Conservation (phyloP, 345 rosid species). For the Lepidium africanum region DNA sequence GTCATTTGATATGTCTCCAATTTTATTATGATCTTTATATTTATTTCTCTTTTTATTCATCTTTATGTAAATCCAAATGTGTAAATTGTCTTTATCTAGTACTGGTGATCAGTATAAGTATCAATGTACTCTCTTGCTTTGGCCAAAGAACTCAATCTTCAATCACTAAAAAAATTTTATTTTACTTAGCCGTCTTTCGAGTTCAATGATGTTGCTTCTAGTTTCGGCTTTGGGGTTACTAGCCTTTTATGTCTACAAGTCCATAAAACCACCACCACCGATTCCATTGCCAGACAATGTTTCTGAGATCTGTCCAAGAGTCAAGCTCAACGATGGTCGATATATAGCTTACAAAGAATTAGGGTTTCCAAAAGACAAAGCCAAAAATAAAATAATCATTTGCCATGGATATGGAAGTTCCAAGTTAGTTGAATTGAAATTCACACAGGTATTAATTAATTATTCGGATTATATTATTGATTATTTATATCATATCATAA, state of each 20-base stretch:
- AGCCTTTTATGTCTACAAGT: conserved; percentile 38
- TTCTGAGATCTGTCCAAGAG: conserved; percentile 49
- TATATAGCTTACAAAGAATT: conserved; percentile 64
- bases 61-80: neutral
- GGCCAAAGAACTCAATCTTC: neutral
- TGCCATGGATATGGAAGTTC: conserved; percentile 55
- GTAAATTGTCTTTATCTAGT: neutral
- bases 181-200: neutral
- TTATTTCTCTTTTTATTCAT: neutral
- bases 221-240: conserved; percentile 37
- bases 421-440: conserved; percentile 46
- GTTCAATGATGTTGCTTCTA: conserved; percentile 17
- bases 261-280: conserved; percentile 53
- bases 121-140: neutral
- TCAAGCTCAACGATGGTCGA: conserved; percentile 66
- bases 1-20: neutral
- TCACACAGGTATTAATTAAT: conserved; percentile 36
- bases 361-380: conserved; percentile 54
- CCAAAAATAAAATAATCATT: conserved; percentile 44
- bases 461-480: too few relatives aligned
- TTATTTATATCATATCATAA: neutral
- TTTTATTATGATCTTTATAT: neutral
- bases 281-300: conserved; percentile 61
- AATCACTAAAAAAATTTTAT: neutral
- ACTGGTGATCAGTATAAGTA: neutral